A percentile compares a stretch with the other conserved stretches of the same genome.
phyloP scores from a whole-genome alignment of 1,284 basidiomycete species.

The Violaceomyces palustris region DNA sequence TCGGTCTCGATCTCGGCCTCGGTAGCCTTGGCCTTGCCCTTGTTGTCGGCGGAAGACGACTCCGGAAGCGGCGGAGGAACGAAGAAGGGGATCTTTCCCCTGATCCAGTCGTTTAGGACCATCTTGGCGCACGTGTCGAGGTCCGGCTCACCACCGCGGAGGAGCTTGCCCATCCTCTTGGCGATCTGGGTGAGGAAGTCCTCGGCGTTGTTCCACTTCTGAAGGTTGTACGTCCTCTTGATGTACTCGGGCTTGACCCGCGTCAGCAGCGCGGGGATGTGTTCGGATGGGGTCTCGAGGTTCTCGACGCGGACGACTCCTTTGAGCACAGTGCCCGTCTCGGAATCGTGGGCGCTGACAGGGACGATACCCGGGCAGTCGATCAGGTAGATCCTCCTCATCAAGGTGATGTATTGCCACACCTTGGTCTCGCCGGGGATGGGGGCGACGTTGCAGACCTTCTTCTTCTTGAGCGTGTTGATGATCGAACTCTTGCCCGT shows the following conservation, averaged over 20 bases:
- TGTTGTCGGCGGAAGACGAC: conserved; percentile 52
- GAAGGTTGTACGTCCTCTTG: conserved; percentile 70
- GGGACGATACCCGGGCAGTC: conserved; percentile 99
- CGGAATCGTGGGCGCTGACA: conserved; percentile 79
- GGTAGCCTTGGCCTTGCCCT: conserved; percentile 26
- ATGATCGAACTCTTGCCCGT: conserved; percentile 96
- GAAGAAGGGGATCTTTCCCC: conserved; percentile 88
- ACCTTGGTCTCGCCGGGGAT: conserved; percentile 99
- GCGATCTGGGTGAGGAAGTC: conserved; percentile 80
- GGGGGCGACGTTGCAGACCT: conserved; percentile 94
- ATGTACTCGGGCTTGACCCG: conserved; percentile 91
- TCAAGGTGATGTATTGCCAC: conserved; percentile 98
- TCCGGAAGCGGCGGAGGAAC: conserved; percentile 63
- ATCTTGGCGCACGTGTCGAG: conserved; percentile 89
- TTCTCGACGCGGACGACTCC: conserved; percentile 96
- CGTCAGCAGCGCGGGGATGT: conserved; percentile 79
- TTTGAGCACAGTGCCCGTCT: conserved; percentile 90
- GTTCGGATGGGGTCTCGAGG: conserved; percentile 85
- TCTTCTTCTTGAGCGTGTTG: conserved; percentile 97
- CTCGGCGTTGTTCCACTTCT: conserved; percentile 61
- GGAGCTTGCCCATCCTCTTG: conserved; percentile 80
- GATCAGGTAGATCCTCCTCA: conserved; percentile 93
- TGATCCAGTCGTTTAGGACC: conserved; percentile 92
- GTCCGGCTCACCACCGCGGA: conserved; percentile 93
- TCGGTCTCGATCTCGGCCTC: conserved; percentile 16